Conservation (phyloP, 2,329 filamentous ascomycete genomes). For the Fusarium napiforme region DNA sequence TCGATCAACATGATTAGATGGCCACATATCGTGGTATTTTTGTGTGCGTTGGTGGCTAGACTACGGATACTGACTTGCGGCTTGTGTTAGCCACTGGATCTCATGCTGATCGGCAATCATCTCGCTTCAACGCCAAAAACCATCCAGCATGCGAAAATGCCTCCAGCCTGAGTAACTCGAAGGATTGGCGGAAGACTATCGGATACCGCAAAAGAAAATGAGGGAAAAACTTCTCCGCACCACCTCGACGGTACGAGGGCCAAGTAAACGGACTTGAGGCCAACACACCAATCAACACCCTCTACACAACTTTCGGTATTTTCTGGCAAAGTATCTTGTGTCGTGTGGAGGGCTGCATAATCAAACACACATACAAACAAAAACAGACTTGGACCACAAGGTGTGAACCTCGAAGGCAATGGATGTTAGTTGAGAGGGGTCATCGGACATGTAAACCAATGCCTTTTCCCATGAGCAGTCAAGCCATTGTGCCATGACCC, state of each 20-base stretch:
- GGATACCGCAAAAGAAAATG: conserved; percentile 1
- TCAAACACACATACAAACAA: conserved; percentile 18
- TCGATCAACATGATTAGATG: not conserved
- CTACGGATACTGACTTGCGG: not conserved
- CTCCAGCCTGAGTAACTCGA: not conserved
- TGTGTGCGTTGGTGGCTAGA: not conserved
- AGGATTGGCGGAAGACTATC: conserved; percentile 18
- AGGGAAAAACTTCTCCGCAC: conserved; percentile 17
- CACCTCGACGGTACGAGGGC: conserved; percentile 6
- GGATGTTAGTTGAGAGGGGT: conserved; percentile 21
- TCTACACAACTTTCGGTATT: conserved; percentile 14
- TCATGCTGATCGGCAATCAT: conserved; percentile 14
- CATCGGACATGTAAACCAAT: conserved; percentile 32
- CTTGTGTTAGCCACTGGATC: conserved; percentile 12
- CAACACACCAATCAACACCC: conserved; percentile 29
- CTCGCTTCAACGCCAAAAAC: conserved; percentile 13
- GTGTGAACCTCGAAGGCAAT: conserved; percentile 21
- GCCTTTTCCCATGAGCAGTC: conserved; percentile 13
- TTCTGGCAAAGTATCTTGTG: conserved; percentile 22
- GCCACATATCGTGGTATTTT: not conserved
- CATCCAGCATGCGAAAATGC: conserved; percentile 5
- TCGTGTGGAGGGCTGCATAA: conserved; percentile 33
- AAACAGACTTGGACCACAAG: conserved; percentile 21
- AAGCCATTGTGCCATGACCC: conserved; percentile 30
- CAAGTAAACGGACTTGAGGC: not conserved